Base-by-base conservation (phyloP, 208 protist species). In the Trypanosoma lewisi region DNA sequence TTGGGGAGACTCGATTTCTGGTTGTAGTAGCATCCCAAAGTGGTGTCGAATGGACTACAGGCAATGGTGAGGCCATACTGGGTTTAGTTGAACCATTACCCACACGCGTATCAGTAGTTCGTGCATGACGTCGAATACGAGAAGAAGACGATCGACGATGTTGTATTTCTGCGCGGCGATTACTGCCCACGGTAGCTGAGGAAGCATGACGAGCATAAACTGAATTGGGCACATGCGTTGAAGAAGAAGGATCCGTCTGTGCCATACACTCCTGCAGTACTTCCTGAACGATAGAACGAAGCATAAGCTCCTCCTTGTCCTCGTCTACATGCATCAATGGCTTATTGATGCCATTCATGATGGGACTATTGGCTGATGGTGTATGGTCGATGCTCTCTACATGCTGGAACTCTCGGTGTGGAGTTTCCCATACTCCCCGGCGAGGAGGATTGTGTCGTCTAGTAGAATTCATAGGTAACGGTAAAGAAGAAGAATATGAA, bases 371-470 rank as follows among this genome's bases (percentile, higher is more conserved):
- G 1, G 12, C 4, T 7, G 11, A 34, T 21, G 37, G 51, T 23
- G 63, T 63, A 41, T 47, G 16, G 4, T 53, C 54, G 36, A 70
- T 62, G 49, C 41, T 70, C 34, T 70, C 63, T 14, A 53, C 42
- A 27, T 56, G 55, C 37, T 59, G 59, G 8, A 42, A 33, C 21
- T 39, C 11, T 31, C 37, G 33, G 4, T 44, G 44, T 11, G 55
- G 19, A 31, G 45, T 41, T 7, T 16, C 27, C 25, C 21, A 47
- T 33, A 19, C 12, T 7, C 4, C 7, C 16, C 19, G 47, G 30
- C 39, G 31, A 8, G 50, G 17, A 8, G 12, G 2, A 9, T 17
- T 48, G 14, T 6, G 23, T 42, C 62, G 53, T 60, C 14, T 9
- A n/a, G 47, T 12, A 27, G 47, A 41, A 12, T 12, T 30, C n/a